Conservation (phyloP, 305 asterid species). For the Fraxinus platypoda region DNA sequence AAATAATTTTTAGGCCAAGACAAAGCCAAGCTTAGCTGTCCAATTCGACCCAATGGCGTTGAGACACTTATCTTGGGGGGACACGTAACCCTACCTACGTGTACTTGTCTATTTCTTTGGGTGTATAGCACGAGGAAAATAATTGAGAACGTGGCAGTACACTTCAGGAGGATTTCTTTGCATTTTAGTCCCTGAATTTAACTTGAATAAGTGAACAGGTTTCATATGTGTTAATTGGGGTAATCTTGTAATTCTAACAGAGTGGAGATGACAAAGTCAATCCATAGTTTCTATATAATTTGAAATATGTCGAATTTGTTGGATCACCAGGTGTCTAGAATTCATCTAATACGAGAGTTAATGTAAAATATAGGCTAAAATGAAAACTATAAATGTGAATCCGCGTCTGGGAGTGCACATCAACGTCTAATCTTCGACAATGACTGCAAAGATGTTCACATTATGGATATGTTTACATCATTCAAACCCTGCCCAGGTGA, state of each 20-base stretch:
- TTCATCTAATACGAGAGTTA: background rate
- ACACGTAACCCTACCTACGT: conserved; percentile 30
- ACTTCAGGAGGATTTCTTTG: background rate
- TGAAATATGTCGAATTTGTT: background rate
- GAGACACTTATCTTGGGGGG: conserved; percentile 24
- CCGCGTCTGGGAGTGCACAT: background rate
- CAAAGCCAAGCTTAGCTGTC: conserved; percentile 38
- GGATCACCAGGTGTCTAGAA: background rate
- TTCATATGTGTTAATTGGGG: background rate
- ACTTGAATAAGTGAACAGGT: background rate
- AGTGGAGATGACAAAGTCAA: background rate
- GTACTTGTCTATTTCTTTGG: conserved; percentile 24
- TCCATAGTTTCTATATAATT: background rate
- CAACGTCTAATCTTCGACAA: background rate
- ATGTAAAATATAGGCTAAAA: background rate
- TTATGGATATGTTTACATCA: background rate
- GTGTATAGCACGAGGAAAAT: background rate
- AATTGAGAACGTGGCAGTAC: background rate
- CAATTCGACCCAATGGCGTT: background rate
- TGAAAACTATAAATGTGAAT: background rate
- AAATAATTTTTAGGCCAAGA: conserved; percentile 22
- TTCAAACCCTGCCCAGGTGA: background rate
- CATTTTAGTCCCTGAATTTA: background rate
- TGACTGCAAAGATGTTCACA: background rate
- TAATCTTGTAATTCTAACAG: background rate